Base-by-base conservation (phyloP, 1,139 yeast genomes). In the Hansenula lynferdii region DNA sequence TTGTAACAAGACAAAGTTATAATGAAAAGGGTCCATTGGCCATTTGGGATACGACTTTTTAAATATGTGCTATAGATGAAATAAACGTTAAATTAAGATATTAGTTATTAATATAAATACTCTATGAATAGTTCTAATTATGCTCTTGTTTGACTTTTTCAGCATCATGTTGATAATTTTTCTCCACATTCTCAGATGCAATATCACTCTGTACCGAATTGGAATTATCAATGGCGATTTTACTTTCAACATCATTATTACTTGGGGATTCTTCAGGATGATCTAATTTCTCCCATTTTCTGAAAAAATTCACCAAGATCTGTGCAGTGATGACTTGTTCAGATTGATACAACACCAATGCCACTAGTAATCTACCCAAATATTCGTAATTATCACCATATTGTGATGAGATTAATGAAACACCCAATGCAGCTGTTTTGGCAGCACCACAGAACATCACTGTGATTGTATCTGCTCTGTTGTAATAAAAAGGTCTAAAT, bases 381-480 rank as follows among this genome's bases (percentile, higher is more conserved):
- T 77, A 67, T 8, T 72, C 70, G 47, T 75, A 75, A 35, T 70
- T 53, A 6, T 77, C 62, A 8, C 95, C 94, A 57, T 85, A 87
- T 58, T 87, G 96, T 0, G 96, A 76, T 1, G 87, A 69, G 9
- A 85, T 69, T 40, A 87, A 67, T 2, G 95, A 84, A 2, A 87
- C 95, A 33, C 96, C 96, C 38, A 87, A 67, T 0, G 96, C 96
- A 0, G 95, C 96, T 0, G 96, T 86, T 57, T 87, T 87, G 5
- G 96, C 95, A 2, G 95, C 94, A 7, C 95, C 96, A 61, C 96
- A 86, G 41, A 86, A 72, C 81, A 87, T 73, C 35, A 87, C 71
- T 5, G 92, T 74, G 24, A 85, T 85, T 0, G 96, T 77, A 54
- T 87, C 96, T 40, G 65, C 62, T 49, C 81, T 74, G 48, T 70